These are phyloP conservation scores for Chamaenerion angustifolium DNA, from an alignment of 345 rosid species.

Conservation along the genomic window DNA sequence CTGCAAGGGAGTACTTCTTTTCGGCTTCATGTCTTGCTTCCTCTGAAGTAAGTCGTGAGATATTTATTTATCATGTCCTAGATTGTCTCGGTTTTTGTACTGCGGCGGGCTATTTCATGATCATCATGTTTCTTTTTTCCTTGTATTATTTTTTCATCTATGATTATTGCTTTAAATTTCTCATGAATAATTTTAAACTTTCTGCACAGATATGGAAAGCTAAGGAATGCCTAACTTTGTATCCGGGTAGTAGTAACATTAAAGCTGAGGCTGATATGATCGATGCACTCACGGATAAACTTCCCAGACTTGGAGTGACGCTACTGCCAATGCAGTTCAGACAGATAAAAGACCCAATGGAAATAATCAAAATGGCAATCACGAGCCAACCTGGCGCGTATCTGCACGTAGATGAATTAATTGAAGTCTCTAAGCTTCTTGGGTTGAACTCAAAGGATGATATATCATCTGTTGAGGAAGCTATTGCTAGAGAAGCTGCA, in stretches of 20 bases:
- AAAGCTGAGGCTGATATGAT: constrained; percentile 75
- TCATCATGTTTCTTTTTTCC: too few relatives aligned
- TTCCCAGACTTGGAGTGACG: constrained; percentile 85
- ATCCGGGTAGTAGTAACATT: constrained; percentile 66
- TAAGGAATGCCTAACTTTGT: constrained; percentile 76
- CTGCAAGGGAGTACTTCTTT: constrained; percentile 89
- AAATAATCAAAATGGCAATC: constrained; percentile 88
- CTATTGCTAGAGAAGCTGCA: constrained; percentile 98
- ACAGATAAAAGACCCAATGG: constrained; percentile 94
- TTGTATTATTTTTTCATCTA: too few relatives aligned
- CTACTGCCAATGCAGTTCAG: constrained; percentile 83
- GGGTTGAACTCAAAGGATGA: constrained; percentile 75
- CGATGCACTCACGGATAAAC: constrained; percentile 77
- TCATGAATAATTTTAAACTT: neutral
- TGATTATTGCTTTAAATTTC: too few relatives aligned
- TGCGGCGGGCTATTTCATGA: too few relatives aligned
- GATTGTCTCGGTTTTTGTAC: too few relatives aligned
- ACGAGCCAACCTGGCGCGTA: constrained; percentile 81
- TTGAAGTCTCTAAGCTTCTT: constrained; percentile 93
- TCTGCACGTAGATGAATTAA: constrained; percentile 73
- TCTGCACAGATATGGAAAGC: constrained; percentile 86
- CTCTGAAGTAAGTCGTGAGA: constrained; percentile 49
- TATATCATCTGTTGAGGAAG: constrained; percentile 75
- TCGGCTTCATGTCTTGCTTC: constrained; percentile 85
- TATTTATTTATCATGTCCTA: too few relatives aligned